Conservation (phyloP, 208 protist genomes). For the Leishmania turanica region DNA sequence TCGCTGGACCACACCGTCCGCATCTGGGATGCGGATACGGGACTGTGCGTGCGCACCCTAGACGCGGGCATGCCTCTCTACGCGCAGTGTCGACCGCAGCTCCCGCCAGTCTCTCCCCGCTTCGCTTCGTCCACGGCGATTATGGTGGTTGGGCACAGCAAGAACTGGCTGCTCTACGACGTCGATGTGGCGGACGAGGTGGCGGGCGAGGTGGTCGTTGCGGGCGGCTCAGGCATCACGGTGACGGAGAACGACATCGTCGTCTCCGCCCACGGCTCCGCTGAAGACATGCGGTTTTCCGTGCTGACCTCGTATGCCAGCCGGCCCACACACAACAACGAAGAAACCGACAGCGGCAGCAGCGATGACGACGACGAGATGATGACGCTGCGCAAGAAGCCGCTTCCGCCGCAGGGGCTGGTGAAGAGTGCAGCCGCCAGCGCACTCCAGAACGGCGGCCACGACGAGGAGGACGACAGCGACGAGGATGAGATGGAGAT, state of each 20-base stretch:
- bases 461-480: slow-evolving; percentile 35
- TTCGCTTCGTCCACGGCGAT: slow-evolving; percentile 16
- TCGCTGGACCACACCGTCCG: slow-evolving; percentile 78
- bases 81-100: slow-evolving; percentile 52
- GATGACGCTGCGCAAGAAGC: slow-evolving; percentile 28
- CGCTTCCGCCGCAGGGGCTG: background rate
- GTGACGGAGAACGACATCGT: slow-evolving; percentile 39
- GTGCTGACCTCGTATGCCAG: slow-evolving; percentile 6
- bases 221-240: slow-evolving; percentile 3
- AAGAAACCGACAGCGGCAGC: slow-evolving; percentile 6
- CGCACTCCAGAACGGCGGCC: background rate
- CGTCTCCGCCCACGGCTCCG: slow-evolving; percentile 15
- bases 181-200: slow-evolving; percentile 20
- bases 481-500: slow-evolving; percentile 53
- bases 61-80: slow-evolving; percentile 55
- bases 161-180: slow-evolving; percentile 78
- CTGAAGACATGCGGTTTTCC: slow-evolving; percentile 10
- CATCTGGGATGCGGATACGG: slow-evolving; percentile 79
- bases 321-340: background rate
- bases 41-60: slow-evolving; percentile 55
- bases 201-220: slow-evolving; percentile 28
- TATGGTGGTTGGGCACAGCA: slow-evolving; percentile 40
- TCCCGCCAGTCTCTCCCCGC: background rate
- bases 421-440: background rate
- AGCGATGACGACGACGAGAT: slow-evolving; percentile 41